A percentile compares a stretch with the other conserved stretches of the same genome.
These are phyloP conservation scores for Neofusicoccum sp. DNA, from an alignment of 2,329 filamentous ascomycete species.

Conservation along the genomic window DNA sequence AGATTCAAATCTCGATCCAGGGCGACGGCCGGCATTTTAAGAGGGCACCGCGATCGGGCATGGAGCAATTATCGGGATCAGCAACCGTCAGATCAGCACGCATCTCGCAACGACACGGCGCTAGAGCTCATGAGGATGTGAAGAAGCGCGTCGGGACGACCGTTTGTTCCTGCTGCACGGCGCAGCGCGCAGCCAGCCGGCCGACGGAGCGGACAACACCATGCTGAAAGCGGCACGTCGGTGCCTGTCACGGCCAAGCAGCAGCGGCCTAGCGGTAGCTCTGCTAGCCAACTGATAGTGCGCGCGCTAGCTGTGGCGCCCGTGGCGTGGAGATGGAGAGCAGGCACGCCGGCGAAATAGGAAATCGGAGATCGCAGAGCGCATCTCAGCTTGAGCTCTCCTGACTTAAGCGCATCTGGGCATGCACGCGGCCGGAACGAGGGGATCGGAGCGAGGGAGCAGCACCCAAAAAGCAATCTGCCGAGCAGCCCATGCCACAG, in stretches of 20 bases:
- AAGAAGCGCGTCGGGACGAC: not conserved
- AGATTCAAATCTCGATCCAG: not conserved
- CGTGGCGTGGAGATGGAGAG: not conserved
- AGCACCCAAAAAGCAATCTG: conserved; percentile 1
- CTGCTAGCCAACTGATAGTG: conserved; percentile 3
- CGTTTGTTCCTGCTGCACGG: not conserved
- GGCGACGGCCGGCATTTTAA: not conserved
- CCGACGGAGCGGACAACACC: not conserved
- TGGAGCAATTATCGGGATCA: not conserved
- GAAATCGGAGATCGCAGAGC: not conserved
- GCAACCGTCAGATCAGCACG: not conserved
- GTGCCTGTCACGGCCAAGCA: not conserved
- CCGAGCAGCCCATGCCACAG: not conserved
- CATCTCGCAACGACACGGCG: not conserved
- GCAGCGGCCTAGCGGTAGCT: not conserved
- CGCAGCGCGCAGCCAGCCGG: not conserved
- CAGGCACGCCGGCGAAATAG: not conserved
- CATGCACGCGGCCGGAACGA: not conserved
- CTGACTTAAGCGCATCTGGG: not conserved
- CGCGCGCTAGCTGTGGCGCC: not conserved
- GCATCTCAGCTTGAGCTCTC: not conserved
- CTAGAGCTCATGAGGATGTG: not conserved
- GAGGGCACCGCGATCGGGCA: not conserved
- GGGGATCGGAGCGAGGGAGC: conserved; percentile 8
- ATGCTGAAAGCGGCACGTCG: not conserved